These are phyloP conservation scores for Phytophthora pluvialis DNA, from an alignment of 352 stramenopile genomes.

Conservation along the genomic window DNA sequence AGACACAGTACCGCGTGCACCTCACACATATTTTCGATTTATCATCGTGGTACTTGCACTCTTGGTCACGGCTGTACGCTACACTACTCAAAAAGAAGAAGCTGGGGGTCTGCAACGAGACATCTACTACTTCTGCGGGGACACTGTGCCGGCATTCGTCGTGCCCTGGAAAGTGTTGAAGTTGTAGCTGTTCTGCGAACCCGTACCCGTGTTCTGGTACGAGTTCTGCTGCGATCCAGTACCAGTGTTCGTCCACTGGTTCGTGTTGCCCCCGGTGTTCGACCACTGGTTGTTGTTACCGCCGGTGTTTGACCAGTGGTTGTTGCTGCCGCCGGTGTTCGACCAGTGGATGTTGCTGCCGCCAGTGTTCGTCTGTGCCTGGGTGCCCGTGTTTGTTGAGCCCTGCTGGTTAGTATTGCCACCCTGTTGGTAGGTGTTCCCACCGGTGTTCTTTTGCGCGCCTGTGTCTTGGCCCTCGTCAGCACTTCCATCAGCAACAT, in stretches of 20 bases:
- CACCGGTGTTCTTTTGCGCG: background rate
- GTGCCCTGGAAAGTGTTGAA: conserved; percentile 21
- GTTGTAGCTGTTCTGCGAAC: conserved; percentile 27
- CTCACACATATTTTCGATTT: conserved; percentile 10
- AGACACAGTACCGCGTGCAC: no score
- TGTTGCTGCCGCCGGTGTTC: background rate
- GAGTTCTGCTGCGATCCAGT: background rate
- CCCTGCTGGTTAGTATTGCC: conserved; percentile 5
- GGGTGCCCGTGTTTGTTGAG: background rate
- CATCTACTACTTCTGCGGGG: conserved; percentile 3
- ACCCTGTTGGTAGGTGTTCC: conserved; percentile 9
- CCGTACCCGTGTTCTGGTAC: conserved; percentile 6
- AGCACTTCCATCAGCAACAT: conserved; percentile 10
- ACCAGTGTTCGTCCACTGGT: conserved; percentile 9
- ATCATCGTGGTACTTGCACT: conserved; percentile 7
- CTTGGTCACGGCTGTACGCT: conserved; percentile 3
- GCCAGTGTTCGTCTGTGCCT: background rate
- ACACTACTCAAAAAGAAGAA: conserved; percentile 8
- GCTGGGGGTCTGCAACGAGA: background rate
- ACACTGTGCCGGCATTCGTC: conserved; percentile 17
- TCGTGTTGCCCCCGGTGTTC: background rate
- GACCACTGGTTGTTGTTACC: conserved; percentile 2
- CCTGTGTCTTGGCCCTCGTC: conserved; percentile 5
- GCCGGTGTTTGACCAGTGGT: background rate
- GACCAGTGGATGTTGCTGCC: background rate